A percentile compares a stretch with the other conserved stretches of the same genome.
phyloP scores from a whole-genome alignment of 805 yeast species.

The Lipomyces kockii region DNA sequence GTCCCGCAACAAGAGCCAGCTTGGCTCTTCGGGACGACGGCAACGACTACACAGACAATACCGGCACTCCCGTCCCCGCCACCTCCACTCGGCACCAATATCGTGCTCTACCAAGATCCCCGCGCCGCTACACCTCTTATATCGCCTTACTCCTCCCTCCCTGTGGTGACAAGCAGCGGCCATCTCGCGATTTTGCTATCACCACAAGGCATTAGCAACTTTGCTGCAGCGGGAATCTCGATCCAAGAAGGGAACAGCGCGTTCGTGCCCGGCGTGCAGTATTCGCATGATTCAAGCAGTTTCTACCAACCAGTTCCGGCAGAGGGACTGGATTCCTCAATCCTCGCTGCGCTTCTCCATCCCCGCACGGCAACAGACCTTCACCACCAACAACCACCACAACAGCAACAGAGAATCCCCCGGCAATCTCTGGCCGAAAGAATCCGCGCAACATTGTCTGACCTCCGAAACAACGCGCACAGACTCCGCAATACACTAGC shows the following conservation, averaged over 20 bases:
- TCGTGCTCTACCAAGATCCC: constrained; percentile 34
- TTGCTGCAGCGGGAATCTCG: constrained; percentile 28
- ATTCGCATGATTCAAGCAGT: constrained; percentile 5
- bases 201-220: constrained; percentile 28
- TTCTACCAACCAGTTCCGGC: background rate
- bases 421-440: background rate
- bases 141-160: constrained; percentile 20
- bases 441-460: constrained; percentile 9
- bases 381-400: constrained; percentile 4
- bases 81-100: constrained; percentile 32
- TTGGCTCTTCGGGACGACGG: constrained; percentile 16
- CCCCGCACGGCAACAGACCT: background rate
- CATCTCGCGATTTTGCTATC: constrained; percentile 32
- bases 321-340: constrained; percentile 19
- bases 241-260: constrained; percentile 16
- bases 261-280: constrained; percentile 19
- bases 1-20: background rate
- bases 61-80: constrained; percentile 26
- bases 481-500: constrained; percentile 23
- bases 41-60: constrained; percentile 18
- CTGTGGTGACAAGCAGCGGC: constrained; percentile 31
- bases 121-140: constrained; percentile 24
- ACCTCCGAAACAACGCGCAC: constrained; percentile 19
- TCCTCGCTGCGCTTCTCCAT: constrained; percentile 21
- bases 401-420: background rate